A percentile compares a stretch with the other conserved stretches of the same genome.
These are phyloP conservation scores for Aaosphaeria arxii DNA, from an alignment of 2,329 filamentous ascomycete genomes.

Conservation along the genomic window DNA sequence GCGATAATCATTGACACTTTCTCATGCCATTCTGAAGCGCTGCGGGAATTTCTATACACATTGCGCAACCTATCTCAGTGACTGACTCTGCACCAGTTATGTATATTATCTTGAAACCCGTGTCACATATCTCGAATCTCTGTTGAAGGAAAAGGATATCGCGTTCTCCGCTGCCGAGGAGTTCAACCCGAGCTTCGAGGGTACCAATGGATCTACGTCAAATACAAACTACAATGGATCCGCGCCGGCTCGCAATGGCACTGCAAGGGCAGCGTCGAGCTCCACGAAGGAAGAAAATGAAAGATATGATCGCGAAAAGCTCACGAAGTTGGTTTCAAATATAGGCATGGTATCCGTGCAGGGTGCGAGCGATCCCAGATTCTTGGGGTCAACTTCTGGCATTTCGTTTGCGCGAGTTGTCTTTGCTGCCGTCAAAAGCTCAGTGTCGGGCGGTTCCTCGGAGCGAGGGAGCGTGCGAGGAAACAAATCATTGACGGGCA, in stretches of 20 bases:
- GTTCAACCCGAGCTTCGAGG: constrained; percentile 50
- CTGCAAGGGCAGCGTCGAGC: constrained; percentile 11
- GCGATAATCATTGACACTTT: no score
- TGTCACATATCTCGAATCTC: constrained; percentile 75
- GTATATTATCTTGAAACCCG: constrained; percentile 92
- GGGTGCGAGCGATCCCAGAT: constrained; percentile 73
- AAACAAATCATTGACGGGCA: constrained; percentile 52
- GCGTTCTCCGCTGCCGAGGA: constrained; percentile 67
- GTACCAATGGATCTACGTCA: constrained; percentile 26
- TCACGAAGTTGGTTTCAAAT: constrained; percentile 66
- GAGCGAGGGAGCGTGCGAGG: constrained; percentile 63
- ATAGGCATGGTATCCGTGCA: constrained; percentile 75
- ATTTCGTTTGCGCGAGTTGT: constrained; percentile 94
- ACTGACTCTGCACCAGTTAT: constrained; percentile 57
- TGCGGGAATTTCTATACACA: no score
- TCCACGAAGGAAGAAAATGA: constrained; percentile 39
- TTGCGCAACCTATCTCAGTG: background rate
- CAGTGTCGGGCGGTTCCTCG: constrained; percentile 53
- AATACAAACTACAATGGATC: background rate
- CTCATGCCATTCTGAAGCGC: no score
- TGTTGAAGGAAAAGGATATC: constrained; percentile 68
- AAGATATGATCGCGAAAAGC: constrained; percentile 57
- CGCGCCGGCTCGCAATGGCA: constrained; percentile 21
- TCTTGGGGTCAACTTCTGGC: constrained; percentile 80
- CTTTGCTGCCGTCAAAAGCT: constrained; percentile 86